These are phyloP conservation scores for Termitomyces sp. DNA, from an alignment of 768 basidiomycete species.

Conservation along the genomic window DNA sequence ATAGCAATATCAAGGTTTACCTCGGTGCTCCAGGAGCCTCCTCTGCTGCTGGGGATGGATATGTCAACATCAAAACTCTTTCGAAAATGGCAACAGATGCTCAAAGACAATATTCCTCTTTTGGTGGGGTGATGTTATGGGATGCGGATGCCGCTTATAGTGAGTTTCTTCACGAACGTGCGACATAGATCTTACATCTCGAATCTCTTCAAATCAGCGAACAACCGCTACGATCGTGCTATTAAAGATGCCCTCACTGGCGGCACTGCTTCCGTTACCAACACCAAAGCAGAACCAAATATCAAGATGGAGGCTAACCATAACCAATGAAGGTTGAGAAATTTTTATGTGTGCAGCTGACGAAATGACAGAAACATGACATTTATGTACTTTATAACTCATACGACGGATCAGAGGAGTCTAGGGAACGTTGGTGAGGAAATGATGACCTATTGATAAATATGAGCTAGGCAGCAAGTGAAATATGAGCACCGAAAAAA, in stretches of 20 bases:
- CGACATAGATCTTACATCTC: background rate
- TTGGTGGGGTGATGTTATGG: conserved; percentile 56
- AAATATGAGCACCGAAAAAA: background rate
- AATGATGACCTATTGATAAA: too few relatives aligned
- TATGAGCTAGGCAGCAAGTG: background rate
- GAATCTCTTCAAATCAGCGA: conserved; percentile 25
- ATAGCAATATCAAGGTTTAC: conserved; percentile 56
- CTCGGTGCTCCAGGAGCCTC: conserved; percentile 55
- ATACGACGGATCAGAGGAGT: background rate
- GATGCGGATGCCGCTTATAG: conserved; percentile 38
- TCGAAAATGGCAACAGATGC: conserved; percentile 38
- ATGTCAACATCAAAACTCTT: conserved; percentile 42
- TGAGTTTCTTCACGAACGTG: conserved; percentile 27
- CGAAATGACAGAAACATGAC: background rate
- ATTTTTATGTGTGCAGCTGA: background rate
- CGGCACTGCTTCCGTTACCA: conserved; percentile 11
- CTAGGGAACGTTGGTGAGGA: background rate
- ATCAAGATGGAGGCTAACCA: background rate
- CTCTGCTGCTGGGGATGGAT: conserved; percentile 50
- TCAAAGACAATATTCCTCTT: conserved; percentile 51
- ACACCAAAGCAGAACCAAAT: background rate
- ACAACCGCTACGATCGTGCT: conserved; percentile 44
- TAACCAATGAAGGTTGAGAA: background rate
- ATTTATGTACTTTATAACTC: background rate
- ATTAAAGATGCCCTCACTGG: conserved; percentile 44